phyloP scores from a whole-genome alignment of 163 green algal species.

The Scenedesmus sp. region DNA sequence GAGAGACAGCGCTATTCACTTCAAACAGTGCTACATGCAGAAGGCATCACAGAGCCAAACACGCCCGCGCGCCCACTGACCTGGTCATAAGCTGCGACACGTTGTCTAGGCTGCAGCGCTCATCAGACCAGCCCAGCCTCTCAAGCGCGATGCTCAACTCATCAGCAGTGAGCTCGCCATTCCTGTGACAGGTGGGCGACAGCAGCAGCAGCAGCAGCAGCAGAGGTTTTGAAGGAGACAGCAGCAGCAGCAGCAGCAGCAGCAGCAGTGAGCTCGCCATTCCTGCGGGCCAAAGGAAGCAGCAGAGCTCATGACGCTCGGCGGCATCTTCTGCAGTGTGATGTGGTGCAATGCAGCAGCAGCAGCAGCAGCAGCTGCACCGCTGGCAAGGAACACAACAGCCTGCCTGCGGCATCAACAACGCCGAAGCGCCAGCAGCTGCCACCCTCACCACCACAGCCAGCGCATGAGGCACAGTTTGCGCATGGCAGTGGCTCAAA shows the following conservation, averaged over 20 bases:
- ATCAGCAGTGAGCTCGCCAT: slow-evolving; percentile 23
- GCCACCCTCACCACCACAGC: too few relatives aligned
- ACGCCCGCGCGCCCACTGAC: background rate
- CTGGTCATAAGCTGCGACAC: slow-evolving; percentile 27
- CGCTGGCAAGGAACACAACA: too few relatives aligned
- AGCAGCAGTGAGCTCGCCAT: slow-evolving; percentile 19
- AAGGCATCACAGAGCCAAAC: background rate
- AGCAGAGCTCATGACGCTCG: background rate
- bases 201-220: background rate
- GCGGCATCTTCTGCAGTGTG: background rate
- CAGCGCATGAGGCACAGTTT: too few relatives aligned
- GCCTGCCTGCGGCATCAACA: background rate
- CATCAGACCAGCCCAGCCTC: slow-evolving; percentile 45
- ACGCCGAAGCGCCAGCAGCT: too few relatives aligned
- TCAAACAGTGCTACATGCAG: background rate
- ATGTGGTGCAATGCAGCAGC: too few relatives aligned
- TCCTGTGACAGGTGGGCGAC: background rate
- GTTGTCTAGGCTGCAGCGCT: background rate
- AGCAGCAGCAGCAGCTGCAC: too few relatives aligned
- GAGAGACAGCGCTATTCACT: background rate
- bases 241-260: too few relatives aligned
- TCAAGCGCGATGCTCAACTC: background rate
- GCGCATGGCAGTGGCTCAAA: background rate
- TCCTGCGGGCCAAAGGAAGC: background rate
- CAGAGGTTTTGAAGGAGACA: too few relatives aligned